Base-by-base conservation (phyloP, 176 grass and related monocot species). In the Ensete ventricosum region DNA sequence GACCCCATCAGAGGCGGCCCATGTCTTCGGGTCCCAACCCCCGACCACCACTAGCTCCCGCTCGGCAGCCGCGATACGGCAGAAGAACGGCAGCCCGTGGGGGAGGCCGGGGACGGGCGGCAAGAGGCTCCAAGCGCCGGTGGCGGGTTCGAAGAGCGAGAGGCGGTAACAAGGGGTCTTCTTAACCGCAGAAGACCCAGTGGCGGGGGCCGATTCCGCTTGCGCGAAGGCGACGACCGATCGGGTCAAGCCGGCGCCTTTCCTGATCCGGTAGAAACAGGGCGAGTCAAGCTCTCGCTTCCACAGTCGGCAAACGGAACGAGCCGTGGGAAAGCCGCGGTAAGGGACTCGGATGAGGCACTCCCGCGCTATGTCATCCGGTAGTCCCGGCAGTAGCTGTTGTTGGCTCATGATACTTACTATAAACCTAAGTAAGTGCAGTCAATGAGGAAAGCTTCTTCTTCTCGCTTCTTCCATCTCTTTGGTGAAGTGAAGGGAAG, bases 281-380 rank as follows among this genome's bases (percentile, higher is more conserved):
- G 83, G 69, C 17, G 93, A 93, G 79, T 88, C 93, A 16, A 90
- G 75, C 84, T 97, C 90, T 21, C 54, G 73, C 80, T 86, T 93
- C 93, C 93, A 97, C 76, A 71, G 79, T 1, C 85, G 81, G 62
- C 87, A 69, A 57, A 60, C 82, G 12, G 65, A 76, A 19, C 79
- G 69, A 6, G 74, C 66, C 19, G 82, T 70, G 1, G 70, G 63
- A n/a, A 97, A 87, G 62, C 74, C 79, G 43, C 88, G 81, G 77
- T 88, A 90, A 1, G 83, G 81, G 48, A 97, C 83, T 1, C 93
- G 81, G 73, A 97, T 74, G 66, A 97, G 83, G 77, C 93, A 97
- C 85, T 97, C 93, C 80, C 88, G 87, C 20, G 93, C 90, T 52
- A 93, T 77, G 25, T 97, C 90, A 62, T 97, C 80, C 17, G 93